These are phyloP conservation scores for Cercospora beticola DNA, from an alignment of 2,329 filamentous ascomycete species.

Conservation along the genomic window DNA sequence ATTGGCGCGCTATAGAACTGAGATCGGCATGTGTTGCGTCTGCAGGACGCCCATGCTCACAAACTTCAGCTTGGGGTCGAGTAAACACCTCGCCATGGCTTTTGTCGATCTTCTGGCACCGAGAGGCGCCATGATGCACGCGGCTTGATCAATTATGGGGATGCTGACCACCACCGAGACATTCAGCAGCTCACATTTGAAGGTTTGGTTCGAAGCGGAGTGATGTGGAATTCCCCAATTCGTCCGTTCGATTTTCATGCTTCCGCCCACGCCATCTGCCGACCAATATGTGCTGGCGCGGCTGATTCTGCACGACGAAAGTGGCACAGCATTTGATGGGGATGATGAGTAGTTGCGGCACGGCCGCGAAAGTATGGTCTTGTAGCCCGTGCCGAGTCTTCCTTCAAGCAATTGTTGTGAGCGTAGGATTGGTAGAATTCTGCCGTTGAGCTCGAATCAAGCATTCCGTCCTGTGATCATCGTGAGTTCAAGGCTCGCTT, in stretches of 20 bases:
- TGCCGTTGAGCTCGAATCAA: too few relatives aligned
- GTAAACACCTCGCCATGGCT: not conserved
- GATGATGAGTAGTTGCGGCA: not conserved
- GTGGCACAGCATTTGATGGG: not conserved
- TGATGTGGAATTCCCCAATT: not conserved
- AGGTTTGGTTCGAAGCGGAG: not conserved
- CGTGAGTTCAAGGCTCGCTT: too few relatives aligned
- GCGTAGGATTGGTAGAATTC: not conserved
- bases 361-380: not conserved
- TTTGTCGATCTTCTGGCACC: not conserved
- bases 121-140: not conserved
- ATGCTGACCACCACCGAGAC: not conserved
- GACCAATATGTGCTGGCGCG: not conserved
- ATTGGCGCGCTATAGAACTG: not conserved
- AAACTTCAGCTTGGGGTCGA: too few relatives aligned
- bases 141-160: not conserved
- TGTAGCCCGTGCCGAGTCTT: too few relatives aligned
- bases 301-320: not conserved
- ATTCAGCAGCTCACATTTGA: not conserved
- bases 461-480: not conserved
- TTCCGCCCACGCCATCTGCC: not conserved
- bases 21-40: not conserved
- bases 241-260: not conserved
- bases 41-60: not conserved
- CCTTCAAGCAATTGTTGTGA: not conserved